phyloP scores from a whole-genome alignment of 2,329 filamentous ascomycete genomes.

The Fusarium sp. region DNA sequence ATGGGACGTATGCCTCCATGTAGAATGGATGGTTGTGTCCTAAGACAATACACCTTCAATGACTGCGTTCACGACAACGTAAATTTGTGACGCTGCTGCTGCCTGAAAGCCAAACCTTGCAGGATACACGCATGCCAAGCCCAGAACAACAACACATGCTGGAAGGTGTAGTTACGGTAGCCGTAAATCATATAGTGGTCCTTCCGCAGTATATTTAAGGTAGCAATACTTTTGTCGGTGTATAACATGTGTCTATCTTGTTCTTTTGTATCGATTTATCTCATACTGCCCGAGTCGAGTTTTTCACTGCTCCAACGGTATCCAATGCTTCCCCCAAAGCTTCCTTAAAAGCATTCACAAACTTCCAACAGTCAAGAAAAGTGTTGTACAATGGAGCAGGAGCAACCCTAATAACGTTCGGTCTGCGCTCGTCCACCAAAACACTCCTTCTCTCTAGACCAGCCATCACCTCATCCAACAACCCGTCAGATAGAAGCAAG shows the following conservation, averaged over 20 bases:
- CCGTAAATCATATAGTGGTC: neutral
- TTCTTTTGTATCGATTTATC: neutral
- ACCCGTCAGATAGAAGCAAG: slow-evolving; percentile 70
- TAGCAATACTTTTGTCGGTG: neutral
- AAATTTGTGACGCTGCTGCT: neutral
- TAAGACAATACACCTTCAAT: neutral
- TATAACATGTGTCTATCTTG: neutral
- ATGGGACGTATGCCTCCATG: neutral
- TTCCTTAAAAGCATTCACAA: slow-evolving; percentile 44
- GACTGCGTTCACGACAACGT: neutral
- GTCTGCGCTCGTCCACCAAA: slow-evolving; percentile 82
- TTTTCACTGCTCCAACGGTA: neutral
- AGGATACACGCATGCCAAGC: neutral
- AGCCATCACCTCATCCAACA: slow-evolving; percentile 73
- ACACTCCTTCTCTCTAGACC: slow-evolving; percentile 73
- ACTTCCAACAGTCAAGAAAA: slow-evolving; percentile 67
- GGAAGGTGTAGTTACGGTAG: neutral
- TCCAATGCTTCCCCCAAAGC: slow-evolving; percentile 44
- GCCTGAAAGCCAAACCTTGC: neutral
- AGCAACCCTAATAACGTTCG: slow-evolving; percentile 82
- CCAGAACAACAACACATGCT: neutral
- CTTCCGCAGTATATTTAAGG: neutral
- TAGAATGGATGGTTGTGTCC: neutral
- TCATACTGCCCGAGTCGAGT: neutral
- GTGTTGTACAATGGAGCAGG: slow-evolving; percentile 85